Evolutionary conservation across 345 rosid species (phyloP).

Genomic region (Salix koriyanagi): DNA sequence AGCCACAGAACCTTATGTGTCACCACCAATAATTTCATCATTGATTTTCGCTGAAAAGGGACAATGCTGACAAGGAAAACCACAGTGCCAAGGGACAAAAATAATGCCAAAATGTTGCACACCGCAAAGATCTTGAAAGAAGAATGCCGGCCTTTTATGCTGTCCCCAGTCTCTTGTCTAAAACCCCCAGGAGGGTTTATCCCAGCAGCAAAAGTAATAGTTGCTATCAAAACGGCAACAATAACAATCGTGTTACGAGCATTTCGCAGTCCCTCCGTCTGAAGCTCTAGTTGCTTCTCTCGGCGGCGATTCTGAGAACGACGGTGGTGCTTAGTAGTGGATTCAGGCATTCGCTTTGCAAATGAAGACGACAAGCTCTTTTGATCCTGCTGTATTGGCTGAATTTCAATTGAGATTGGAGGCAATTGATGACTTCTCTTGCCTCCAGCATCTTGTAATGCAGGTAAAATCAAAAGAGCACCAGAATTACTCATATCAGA

Average conservation of each 20-base stretch:
- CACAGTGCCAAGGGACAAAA: constrained; percentile 53
- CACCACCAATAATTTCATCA: constrained; percentile 41
- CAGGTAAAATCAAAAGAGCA: constrained; percentile 34
- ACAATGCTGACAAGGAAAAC: constrained; percentile 53
- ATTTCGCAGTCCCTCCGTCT: constrained; percentile 51
- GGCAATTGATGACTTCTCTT: constrained; percentile 42
- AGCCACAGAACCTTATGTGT: constrained; percentile 63
- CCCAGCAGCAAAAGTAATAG: constrained; percentile 64
- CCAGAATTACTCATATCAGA: constrained; percentile 39
- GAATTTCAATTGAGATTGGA: constrained; percentile 25
- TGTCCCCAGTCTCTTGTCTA: constrained; percentile 34
- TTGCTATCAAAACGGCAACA: constrained; percentile 60
- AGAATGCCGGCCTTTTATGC: constrained; percentile 20
- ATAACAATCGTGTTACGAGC: constrained; percentile 56
- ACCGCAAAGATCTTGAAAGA: constrained; percentile 54
- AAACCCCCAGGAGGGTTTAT: constrained; percentile 69
- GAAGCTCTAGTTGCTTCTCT: constrained; percentile 37
- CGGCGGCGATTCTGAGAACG: constrained; percentile 13
- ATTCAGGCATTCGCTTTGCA: background rate
- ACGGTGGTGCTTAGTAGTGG: constrained; percentile 8
- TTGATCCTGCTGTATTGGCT: constrained; percentile 4
- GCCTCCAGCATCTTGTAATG: constrained; percentile 37
- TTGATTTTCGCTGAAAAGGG: constrained; percentile 48
- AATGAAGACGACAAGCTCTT: background rate
- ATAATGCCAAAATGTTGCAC: constrained; percentile 54